phyloP scores from a whole-genome alignment of 1,284 basidiomycete species.

The Trichosporon sp. region DNA sequence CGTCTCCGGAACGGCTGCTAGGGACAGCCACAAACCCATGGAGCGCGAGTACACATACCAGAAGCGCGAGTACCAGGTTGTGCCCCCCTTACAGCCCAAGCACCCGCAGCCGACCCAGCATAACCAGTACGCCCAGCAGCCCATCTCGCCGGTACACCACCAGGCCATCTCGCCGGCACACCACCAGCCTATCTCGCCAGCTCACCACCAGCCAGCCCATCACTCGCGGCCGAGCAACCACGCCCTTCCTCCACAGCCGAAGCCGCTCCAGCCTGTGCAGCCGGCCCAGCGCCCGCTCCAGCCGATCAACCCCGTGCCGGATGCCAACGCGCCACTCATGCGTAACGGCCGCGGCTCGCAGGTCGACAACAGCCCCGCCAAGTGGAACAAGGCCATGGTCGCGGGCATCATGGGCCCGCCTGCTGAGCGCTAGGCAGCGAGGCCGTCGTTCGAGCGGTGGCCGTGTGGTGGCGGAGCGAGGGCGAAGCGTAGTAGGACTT shows the following conservation, averaged over 20 bases:
- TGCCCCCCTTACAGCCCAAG: conserved; percentile 1
- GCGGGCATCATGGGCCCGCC: conserved; percentile 53
- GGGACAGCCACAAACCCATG: conserved; percentile 22
- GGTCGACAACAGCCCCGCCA: conserved; percentile 42
- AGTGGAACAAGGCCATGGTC: conserved; percentile 52
- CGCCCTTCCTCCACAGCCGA: neutral
- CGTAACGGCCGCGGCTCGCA: neutral
- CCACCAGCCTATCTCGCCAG: neutral
- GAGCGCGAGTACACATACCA: neutral
- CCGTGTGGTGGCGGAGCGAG: too few relatives aligned
- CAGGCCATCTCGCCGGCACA: too few relatives aligned
- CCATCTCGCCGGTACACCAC: neutral
- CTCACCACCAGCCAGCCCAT: neutral
- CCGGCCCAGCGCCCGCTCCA: neutral
- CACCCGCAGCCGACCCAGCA: neutral
- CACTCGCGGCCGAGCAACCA: neutral
- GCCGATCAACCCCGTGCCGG: neutral
- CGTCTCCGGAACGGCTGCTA: conserved; percentile 26
- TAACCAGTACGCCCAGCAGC: neutral
- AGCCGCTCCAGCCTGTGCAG: neutral
- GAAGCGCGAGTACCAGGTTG: conserved; percentile 19
- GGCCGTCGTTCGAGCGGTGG: too few relatives aligned
- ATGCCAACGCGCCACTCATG: neutral
- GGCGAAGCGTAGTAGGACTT: too few relatives aligned
- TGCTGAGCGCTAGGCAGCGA: conserved; percentile 30